Conservation (phyloP, 495 filamentous ascomycete species). For the Clohesyomyces aquaticus region DNA sequence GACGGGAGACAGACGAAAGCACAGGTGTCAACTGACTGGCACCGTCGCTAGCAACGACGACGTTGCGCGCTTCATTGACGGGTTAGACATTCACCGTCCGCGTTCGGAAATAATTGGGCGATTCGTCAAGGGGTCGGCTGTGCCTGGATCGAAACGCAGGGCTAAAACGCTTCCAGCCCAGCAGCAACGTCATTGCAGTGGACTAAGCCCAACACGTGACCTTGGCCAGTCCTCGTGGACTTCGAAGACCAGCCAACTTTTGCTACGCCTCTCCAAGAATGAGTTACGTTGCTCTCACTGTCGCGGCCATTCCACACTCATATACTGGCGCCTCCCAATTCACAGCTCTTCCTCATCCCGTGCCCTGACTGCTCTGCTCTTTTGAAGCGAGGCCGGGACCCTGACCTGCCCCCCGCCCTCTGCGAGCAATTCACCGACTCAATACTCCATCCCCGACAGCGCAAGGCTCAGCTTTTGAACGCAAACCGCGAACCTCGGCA, state of each 20-base stretch:
- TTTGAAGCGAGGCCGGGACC: not conserved
- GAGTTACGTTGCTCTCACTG: too few relatives aligned
- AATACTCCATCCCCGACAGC: too few relatives aligned
- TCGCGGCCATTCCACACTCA: too few relatives aligned
- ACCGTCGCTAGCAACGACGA: too few relatives aligned
- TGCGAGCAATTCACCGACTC: not conserved
- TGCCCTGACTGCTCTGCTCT: not conserved
- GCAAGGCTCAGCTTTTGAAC: too few relatives aligned
- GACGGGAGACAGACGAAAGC: too few relatives aligned
- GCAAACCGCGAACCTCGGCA: too few relatives aligned
- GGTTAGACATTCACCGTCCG: not conserved
- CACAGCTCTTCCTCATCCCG: not conserved
- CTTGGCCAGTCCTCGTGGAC: not conserved
- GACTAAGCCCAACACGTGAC: slow-evolving; percentile 2
- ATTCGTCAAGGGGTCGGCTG: slow-evolving; percentile 8
- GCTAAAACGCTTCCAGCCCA: not conserved
- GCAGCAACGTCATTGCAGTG: slow-evolving; percentile 6
- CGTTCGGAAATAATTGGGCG: not conserved
- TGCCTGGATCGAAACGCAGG: slow-evolving; percentile 12
- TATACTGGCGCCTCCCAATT: too few relatives aligned
- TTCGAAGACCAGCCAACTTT: not conserved
- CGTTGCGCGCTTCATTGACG: too few relatives aligned
- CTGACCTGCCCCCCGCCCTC: not conserved
- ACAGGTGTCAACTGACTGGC: too few relatives aligned
- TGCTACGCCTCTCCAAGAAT: not conserved